Conservation (phyloP, 257 asterid genomes). For the Lycium ferocissimum region DNA sequence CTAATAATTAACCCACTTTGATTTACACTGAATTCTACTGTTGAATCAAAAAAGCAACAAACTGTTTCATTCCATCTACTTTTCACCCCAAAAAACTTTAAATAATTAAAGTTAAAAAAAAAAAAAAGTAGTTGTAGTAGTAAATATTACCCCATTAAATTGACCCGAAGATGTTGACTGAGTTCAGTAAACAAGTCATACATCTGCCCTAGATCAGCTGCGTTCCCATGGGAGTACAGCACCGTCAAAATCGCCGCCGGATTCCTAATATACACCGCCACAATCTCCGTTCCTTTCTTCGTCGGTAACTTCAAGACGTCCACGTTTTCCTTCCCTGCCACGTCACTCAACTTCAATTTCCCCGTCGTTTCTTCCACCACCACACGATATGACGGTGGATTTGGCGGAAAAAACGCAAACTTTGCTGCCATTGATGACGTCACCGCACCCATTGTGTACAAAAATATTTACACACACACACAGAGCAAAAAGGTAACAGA, state of each 20-base stretch:
- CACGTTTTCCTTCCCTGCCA: constrained; percentile 73
- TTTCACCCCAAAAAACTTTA: background rate
- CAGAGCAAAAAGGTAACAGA: background rate
- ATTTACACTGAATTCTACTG: background rate
- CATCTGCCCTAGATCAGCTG: constrained; percentile 99
- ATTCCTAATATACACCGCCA: constrained; percentile 76
- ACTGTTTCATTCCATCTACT: background rate
- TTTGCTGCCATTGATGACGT: constrained; percentile 96
- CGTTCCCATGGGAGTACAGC: constrained; percentile 94
- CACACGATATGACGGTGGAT: constrained; percentile 81
- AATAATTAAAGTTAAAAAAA: background rate
- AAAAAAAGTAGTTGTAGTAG: too few relatives aligned
- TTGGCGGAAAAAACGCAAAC: constrained; percentile 95
- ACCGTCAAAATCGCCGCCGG: constrained; percentile 81
- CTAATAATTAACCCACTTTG: too few relatives aligned
- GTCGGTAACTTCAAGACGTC: constrained; percentile 84
- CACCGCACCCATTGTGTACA: constrained; percentile 71
- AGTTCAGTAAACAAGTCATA: constrained; percentile 84
- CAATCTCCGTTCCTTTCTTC: constrained; percentile 77
- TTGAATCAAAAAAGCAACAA: background rate
- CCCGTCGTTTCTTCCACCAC: constrained; percentile 59
- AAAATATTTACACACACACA: background rate
- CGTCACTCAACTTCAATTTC: constrained; percentile 84
- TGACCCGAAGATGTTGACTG: constrained; percentile 85
- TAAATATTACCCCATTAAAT: constrained; percentile 76